Evolutionary conservation across 208 protist genomes (phyloP).

Genomic region (Acanthamoeba triangularis): DNA sequence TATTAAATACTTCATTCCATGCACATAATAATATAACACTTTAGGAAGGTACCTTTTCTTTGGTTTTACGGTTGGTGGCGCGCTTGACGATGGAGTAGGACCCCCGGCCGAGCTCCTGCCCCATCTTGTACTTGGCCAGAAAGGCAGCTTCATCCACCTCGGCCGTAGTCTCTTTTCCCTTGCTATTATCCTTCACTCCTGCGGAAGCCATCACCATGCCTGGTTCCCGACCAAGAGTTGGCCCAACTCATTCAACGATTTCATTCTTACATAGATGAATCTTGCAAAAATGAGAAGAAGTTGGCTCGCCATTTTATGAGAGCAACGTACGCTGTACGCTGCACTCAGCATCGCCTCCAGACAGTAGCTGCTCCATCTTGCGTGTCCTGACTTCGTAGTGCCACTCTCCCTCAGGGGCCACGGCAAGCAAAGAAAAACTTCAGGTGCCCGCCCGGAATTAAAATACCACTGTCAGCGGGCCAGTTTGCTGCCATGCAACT

Average conservation of each 20-base stretch:
- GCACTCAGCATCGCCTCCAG: neutral
- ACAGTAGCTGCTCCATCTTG: neutral
- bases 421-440: too few species aligned
- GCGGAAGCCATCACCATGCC: neutral
- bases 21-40: neutral
- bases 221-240: too few species aligned
- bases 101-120: neutral
- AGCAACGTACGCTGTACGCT: neutral
- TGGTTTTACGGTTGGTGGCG: neutral
- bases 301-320: too few species aligned
- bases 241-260: too few species aligned
- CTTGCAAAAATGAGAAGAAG: too few species aligned
- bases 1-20: neutral
- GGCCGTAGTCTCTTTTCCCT: too few species aligned
- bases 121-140: conserved; percentile 14
- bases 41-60: neutral
- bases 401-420: too few species aligned
- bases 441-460: too few species aligned
- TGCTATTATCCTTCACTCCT: neutral
- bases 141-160: neutral
- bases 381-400: too few species aligned
- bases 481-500: too few species aligned
- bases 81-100: neutral
- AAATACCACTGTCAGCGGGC: too few species aligned
- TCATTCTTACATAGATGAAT: too few species aligned